Evolutionary conservation across 495 filamentous ascomycete genomes (phyloP).

Genomic region (Penicillium taxi): DNA sequence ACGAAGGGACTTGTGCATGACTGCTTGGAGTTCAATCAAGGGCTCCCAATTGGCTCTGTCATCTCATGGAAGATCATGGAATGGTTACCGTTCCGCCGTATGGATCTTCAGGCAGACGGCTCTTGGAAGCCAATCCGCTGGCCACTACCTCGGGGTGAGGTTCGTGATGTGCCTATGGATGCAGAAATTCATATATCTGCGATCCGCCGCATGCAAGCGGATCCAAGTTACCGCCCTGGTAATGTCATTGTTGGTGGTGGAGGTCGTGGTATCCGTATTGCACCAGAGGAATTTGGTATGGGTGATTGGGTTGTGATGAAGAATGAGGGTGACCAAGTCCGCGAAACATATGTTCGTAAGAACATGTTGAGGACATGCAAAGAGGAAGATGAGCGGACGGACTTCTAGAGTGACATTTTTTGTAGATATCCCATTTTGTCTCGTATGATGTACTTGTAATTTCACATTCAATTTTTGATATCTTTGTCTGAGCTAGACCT

Average conservation of each 20-base stretch:
- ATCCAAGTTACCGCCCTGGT: slow-evolving; percentile 63
- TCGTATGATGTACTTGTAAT: no score
- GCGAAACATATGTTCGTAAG: slow-evolving; percentile 52
- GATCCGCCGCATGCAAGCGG: slow-evolving; percentile 59
- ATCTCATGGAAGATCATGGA: slow-evolving; percentile 78
- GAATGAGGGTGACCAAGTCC: slow-evolving; percentile 56
- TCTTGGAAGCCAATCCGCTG: slow-evolving; percentile 76
- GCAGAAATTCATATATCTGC: slow-evolving; percentile 67
- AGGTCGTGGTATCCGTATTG: slow-evolving; percentile 57
- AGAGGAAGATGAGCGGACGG: no score
- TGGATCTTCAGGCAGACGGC: slow-evolving; percentile 68
- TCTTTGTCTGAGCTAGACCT: no score
- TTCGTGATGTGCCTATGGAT: slow-evolving; percentile 67
- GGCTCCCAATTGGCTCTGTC: slow-evolving; percentile 50
- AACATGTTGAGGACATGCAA: slow-evolving; percentile 19
- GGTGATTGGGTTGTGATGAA: slow-evolving; percentile 65
- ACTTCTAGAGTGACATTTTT: no score
- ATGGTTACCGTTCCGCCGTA: slow-evolving; percentile 73
- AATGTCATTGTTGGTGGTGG: slow-evolving; percentile 78
- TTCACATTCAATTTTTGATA: no score
- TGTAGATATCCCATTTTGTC: background rate
- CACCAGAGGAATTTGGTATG: slow-evolving; percentile 54
- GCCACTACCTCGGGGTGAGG: slow-evolving; percentile 73
- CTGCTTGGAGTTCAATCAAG: slow-evolving; percentile 60
- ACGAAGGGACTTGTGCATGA: slow-evolving; percentile 65